Evolutionary conservation across 179 eudicot genomes (phyloP), one percentile per base, ranked within the genome.

Genomic region (Vitellaria paradoxa): DNA sequence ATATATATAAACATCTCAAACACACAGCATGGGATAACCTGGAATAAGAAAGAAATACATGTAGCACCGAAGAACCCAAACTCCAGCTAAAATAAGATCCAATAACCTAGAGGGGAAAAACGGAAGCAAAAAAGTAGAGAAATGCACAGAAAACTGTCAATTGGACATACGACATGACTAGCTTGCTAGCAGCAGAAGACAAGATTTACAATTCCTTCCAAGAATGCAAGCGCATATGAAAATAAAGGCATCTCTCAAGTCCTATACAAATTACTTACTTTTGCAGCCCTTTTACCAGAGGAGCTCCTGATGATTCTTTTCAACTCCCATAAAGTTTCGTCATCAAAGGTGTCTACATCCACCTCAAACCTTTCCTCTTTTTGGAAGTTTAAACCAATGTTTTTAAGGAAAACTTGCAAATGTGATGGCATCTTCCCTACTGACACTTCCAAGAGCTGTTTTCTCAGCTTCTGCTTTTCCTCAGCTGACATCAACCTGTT

Each of bases 391-490:
- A 79, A 53, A 65, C 83, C 84, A 77, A 68, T 47, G 65, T 84
- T 84, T 65, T 63, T 37, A 15, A 84, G 75, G 23, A 76, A 76
- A 30, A 59, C 60, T 68, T 62, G 79, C 77, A 87, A 57, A 13
- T 77, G 71, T 50, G 53, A 79, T 7, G 76, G 70, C 77, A 81
- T 49, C 21, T 85, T 85, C 23, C 74, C 76, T 55, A 72, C 79
- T 18, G 71, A 65, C 30, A 82, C 24, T 75, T 66, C 73, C 70
- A 76, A 20, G 65, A 81, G 76, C 74, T 78, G 80, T 72, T 78
- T 67, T 75, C 72, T 82, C 77, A 86, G 78, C 73, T 73, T 84
- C 50, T 57, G 65, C 76, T 86, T 88, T 30, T 82, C 88, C 77
- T 64, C 78, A 11, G 76, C 68, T 37, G 87, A 67, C 77, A 84